Evolutionary conservation across 345 rosid genomes (phyloP), one percentile per base, ranked within the genome.

Genomic region (Brassica cretica): DNA sequence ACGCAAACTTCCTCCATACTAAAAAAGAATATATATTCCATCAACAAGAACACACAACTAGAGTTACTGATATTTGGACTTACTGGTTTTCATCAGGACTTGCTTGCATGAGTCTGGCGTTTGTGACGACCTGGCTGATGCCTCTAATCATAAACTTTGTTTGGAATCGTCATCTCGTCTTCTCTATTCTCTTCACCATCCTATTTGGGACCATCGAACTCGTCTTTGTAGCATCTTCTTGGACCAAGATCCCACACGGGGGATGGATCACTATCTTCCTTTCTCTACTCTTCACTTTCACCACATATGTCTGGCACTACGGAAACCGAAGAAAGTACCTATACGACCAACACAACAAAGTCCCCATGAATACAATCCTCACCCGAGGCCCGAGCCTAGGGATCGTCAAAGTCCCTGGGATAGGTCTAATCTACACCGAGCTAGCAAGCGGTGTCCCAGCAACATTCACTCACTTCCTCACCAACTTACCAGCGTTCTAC

Each of bases 401-500:
- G 51, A 84, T 93, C 30, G 84, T 95, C 63, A 87, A 93, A 78
- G 88, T 91, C 74, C 99, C 98, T 0, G 99, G 98, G 60, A 95
- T 95, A 19, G 98, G 98, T 62, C 92, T 95, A 59, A 82, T 95
- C 81, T 95, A 87, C 82, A 89, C 99, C 0, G 93, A 87, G 78
- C 85, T 91, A 58, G 93, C 91, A 10, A 86, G 82, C 16, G 96
- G 98, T 27, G 84, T 95, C 74, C 98, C 99, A 0, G 82, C 92
- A 46, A 84, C 96, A 12, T 90, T 95, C 84, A 84, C 92, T 72
- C 93, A 89, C 76, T 95, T 95, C 83, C 80, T 95, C 55, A 87
- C 91, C 62, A 86, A 91, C 82, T 81, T 93, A 73, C 99, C 98
- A 0, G 96, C 97, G 65, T 93, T 95, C 77, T 95, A 93, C 86